Percentiles rank a stretch among this genome's conserved stretches.
These are phyloP conservation scores for Lipomyces sp. DNA, from an alignment of 805 yeast species.

Conservation along the genomic window DNA sequence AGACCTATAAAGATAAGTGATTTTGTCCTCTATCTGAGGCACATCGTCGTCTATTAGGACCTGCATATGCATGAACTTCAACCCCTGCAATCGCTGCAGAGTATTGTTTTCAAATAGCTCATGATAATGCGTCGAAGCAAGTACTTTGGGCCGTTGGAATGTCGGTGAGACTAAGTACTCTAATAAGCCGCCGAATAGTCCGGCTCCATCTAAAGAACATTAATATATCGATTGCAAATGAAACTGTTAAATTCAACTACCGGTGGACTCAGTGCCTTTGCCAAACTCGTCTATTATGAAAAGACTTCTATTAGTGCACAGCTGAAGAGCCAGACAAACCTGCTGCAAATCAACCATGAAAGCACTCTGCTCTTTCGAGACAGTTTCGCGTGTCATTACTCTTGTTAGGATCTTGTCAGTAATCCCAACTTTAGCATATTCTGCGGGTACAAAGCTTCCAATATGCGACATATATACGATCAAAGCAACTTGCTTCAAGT, in stretches of 20 bases:
- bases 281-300: constrained; percentile 61
- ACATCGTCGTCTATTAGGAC: constrained; percentile 38
- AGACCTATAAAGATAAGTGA: constrained; percentile 24
- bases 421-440: constrained; percentile 52
- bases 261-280: constrained; percentile 55
- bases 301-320: constrained; percentile 51
- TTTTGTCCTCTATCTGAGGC: constrained; percentile 22
- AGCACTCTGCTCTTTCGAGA: constrained; percentile 51
- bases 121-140: constrained; percentile 54
- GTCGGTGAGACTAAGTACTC: constrained; percentile 37
- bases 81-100: constrained; percentile 29
- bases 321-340: constrained; percentile 51
- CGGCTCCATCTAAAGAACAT: constrained; percentile 46
- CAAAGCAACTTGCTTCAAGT: constrained; percentile 55
- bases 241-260: constrained; percentile 29
- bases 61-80: constrained; percentile 49
- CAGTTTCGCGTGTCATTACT: constrained; percentile 50
- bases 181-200: constrained; percentile 51
- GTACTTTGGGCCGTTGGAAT: constrained; percentile 39
- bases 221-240: neutral
- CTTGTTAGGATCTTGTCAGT: constrained; percentile 56
- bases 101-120: constrained; percentile 36
- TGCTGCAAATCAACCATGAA: constrained; percentile 57
- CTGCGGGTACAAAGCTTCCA: constrained; percentile 61
- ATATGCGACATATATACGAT: constrained; percentile 57